Evolutionary conservation across 805 yeast species (phyloP).

Genomic region (Monosporozyma solicola): DNA sequence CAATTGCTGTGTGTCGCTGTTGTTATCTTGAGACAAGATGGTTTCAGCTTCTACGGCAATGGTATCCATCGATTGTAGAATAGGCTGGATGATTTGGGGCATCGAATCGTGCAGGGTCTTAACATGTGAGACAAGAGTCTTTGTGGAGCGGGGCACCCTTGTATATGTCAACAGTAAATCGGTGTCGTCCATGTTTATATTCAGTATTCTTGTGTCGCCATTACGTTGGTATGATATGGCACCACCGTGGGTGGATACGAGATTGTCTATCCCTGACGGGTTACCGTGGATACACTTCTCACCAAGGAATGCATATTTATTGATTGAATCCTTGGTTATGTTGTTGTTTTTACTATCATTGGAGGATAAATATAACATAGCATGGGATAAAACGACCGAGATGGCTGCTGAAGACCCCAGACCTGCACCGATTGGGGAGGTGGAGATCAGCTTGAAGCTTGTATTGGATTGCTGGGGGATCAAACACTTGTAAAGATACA

Average conservation of each 20-base stretch:
- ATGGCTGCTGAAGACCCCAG: slow-evolving; percentile 90
- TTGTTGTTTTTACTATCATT: slow-evolving; percentile 16
- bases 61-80: slow-evolving; percentile 69
- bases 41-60: slow-evolving; percentile 37
- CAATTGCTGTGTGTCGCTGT: neutral
- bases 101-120: slow-evolving; percentile 40
- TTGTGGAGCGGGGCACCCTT: slow-evolving; percentile 78
- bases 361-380: slow-evolving; percentile 38
- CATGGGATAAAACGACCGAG: slow-evolving; percentile 74
- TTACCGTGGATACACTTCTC: slow-evolving; percentile 94
- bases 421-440: slow-evolving; percentile 90
- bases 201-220: neutral
- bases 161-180: slow-evolving; percentile 74
- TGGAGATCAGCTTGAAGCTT: neutral
- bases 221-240: slow-evolving; percentile 79
- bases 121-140: slow-evolving; percentile 72
- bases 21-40: slow-evolving; percentile 29
- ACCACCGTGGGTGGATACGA: slow-evolving; percentile 93
- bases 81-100: slow-evolving; percentile 46
- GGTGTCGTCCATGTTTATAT: slow-evolving; percentile 3
- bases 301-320: slow-evolving; percentile 84
- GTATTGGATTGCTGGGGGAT: neutral
- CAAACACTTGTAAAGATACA: slow-evolving; percentile 49
- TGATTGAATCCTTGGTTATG: slow-evolving; percentile 52
- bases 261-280: slow-evolving; percentile 94